phyloP scores from a whole-genome alignment of 2,329 filamentous ascomycete species.

The Verticillium albo-atrum region DNA sequence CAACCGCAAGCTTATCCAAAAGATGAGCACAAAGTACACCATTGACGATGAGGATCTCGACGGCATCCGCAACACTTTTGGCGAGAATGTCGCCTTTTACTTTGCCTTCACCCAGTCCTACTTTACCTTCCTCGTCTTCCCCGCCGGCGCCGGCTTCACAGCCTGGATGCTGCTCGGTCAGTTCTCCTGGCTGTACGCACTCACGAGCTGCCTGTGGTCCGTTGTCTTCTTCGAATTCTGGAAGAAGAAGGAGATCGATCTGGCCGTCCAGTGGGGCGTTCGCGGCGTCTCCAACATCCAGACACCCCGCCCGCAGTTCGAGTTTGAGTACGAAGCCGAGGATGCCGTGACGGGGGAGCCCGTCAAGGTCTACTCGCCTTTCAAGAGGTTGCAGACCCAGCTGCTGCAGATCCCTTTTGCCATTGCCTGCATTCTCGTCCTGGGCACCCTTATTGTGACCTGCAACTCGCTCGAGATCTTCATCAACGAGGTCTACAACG shows the following conservation, averaged over 20 bases:
- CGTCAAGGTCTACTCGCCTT: constrained; percentile 69
- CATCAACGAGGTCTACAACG: constrained; percentile 88
- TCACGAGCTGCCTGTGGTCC: constrained; percentile 79
- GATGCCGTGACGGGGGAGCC: constrained; percentile 81
- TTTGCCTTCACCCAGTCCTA: constrained; percentile 93
- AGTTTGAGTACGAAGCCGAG: constrained; percentile 69
- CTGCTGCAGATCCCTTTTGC: constrained; percentile 83
- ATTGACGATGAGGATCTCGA: constrained; percentile 64
- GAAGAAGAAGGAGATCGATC: constrained; percentile 87
- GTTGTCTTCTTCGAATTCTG: constrained; percentile 91
- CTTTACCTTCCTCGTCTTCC: constrained; percentile 79
- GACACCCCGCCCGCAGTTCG: constrained; percentile 70
- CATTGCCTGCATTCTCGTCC: constrained; percentile 61
- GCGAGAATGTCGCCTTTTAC: constrained; percentile 86
- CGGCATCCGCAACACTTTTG: constrained; percentile 71
- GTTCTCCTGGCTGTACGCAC: constrained; percentile 77
- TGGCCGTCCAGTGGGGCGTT: constrained; percentile 85
- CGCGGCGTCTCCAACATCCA: constrained; percentile 80
- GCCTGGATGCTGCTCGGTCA: constrained; percentile 80
- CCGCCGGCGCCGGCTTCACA: constrained; percentile 70
- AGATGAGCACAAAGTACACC: constrained; percentile 68
- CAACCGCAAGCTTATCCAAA: constrained; percentile 71
- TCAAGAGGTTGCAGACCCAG: constrained; percentile 72
- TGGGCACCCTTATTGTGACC: constrained; percentile 77
- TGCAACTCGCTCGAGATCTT: constrained; percentile 95